These are phyloP conservation scores for Rhodotorula taiwanensis DNA, from an alignment of 768 basidiomycete species.

Conservation along the genomic window DNA sequence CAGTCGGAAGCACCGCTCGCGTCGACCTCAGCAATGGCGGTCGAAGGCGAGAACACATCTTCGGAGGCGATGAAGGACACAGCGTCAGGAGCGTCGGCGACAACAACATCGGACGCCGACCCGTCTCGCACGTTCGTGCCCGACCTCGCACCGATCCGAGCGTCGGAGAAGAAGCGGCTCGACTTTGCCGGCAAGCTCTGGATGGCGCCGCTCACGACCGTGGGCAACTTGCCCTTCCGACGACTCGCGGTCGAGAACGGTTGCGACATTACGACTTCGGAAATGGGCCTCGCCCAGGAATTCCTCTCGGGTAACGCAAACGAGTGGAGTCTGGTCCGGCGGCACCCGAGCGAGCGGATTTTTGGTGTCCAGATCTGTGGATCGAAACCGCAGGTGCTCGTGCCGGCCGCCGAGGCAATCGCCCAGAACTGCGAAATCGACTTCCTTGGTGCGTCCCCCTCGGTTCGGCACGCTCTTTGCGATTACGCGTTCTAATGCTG, in stretches of 20 bases:
- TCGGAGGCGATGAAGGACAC: too few species aligned
- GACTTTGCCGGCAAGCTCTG: constrained; percentile 82
- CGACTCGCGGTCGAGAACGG: constrained; percentile 78
- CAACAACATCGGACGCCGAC: constrained; percentile 11
- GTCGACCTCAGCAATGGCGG: too few species aligned
- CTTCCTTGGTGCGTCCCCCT: constrained; percentile 22
- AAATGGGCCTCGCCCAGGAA: constrained; percentile 92
- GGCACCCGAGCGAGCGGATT: constrained; percentile 74
- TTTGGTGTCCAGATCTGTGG: constrained; percentile 94
- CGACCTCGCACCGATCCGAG: constrained; percentile 60
- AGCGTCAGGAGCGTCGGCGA: not conserved
- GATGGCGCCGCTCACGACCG: constrained; percentile 80
- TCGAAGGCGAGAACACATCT: too few species aligned
- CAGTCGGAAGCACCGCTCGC: too few species aligned
- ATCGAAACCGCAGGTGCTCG: constrained; percentile 69
- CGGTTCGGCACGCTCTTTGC: too few species aligned
- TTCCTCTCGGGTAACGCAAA: constrained; percentile 81
- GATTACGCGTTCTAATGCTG: too few species aligned
- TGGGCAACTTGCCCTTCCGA: constrained; percentile 95
- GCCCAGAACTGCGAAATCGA: constrained; percentile 57
- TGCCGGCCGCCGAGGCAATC: constrained; percentile 70
- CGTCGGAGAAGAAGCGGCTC: constrained; percentile 76
- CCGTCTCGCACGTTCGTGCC: constrained; percentile 47
- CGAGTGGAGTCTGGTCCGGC: constrained; percentile 87
- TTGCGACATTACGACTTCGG: constrained; percentile 80